Evolutionary conservation across 1,284 basidiomycete species (phyloP).

Genomic region (Inonotus obliquus): DNA sequence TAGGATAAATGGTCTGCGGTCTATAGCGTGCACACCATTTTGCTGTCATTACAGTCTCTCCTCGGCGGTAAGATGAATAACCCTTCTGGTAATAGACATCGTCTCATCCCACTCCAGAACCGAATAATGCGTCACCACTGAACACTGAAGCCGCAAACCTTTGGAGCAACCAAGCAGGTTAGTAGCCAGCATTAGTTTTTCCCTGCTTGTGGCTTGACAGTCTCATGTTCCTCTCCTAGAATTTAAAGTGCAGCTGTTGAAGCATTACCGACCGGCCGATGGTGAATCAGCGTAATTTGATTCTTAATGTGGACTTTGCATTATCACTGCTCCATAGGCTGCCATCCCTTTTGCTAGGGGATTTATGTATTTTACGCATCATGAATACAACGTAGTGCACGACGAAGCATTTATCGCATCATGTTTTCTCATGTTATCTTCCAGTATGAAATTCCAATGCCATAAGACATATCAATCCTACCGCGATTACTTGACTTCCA

Average conservation of each 20-base stretch:
- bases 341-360: conserved; percentile 1
- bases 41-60: conserved; percentile 81
- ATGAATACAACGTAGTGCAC: background rate
- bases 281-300: conserved; percentile 37
- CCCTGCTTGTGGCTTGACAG: conserved; percentile 1
- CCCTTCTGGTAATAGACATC: conserved; percentile 1
- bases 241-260: conserved; percentile 70
- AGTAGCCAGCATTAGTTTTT: conserved; percentile 18
- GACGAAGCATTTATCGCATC: background rate
- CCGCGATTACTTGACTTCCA: too few species aligned
- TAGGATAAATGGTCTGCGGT: conserved; percentile 90
- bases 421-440: background rate
- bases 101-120: conserved; percentile 46
- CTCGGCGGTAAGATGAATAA: conserved; percentile 59
- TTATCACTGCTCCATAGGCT: conserved; percentile 11
- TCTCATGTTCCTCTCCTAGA: conserved; percentile 40
- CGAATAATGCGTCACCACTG: conserved; percentile 83
- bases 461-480: background rate
- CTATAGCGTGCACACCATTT: conserved; percentile 83
- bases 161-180: conserved; percentile 68
- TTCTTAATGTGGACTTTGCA: background rate
- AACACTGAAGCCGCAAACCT: conserved; percentile 78
- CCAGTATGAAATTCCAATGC: background rate
- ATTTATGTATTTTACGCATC: conserved; percentile 11
- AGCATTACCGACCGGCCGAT: conserved; percentile 62